Base-by-base conservation (phyloP, 495 filamentous ascomycete species). In the Stereocaulon alpinum region DNA sequence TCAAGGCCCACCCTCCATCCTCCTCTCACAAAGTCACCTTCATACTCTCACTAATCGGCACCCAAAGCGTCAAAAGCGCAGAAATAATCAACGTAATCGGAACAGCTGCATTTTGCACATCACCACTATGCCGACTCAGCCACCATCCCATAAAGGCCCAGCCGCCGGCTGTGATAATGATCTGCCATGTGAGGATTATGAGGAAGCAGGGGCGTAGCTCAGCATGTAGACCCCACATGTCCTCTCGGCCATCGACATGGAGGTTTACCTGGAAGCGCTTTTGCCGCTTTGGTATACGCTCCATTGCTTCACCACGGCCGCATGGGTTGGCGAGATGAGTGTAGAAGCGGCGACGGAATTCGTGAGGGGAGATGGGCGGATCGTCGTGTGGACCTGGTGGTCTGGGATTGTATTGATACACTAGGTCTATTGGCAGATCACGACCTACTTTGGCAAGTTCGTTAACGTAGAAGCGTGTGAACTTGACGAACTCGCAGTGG, bases 291-390 rank as follows among this genome's bases (percentile, higher is more conserved):
- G 59, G 59, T 22, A 61, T 61, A 5, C 51, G 34, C 17, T 37
- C 29, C 15, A 61, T 24, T 14, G 51, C 59, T 43, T 61, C 59
- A 22, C 14, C 40, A 15, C 59, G 40, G 2, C 59, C 59, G 30
- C 51, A 61, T 3, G 51, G 59, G 3, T 61, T 61, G 51, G 55
- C 45, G 41, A 68, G 54, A 58, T 41, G 56, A 41, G 65, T 59
- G 63, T 73, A 66, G 63, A 71, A 60, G 18, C 54, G 45, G 58
- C 64, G 56, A 24, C 55, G 56, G 40, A 66, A 66, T 53, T 68
- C 66, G 50, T 68, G 66, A 15, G 54, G 48, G 0, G 66, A 63
- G 45, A 68, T 64, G 14, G 64, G 58, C 3, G 66, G 64, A 14
- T 66, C 61, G 3, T 62, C 58, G 20, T 66, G 59, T 0, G 59